Percentiles rank a stretch among this genome's conserved stretches.
Evolutionary conservation across 371 early-diverging fungal genomes (phyloP).

Genomic region (Capillidium heterosporum): DNA sequence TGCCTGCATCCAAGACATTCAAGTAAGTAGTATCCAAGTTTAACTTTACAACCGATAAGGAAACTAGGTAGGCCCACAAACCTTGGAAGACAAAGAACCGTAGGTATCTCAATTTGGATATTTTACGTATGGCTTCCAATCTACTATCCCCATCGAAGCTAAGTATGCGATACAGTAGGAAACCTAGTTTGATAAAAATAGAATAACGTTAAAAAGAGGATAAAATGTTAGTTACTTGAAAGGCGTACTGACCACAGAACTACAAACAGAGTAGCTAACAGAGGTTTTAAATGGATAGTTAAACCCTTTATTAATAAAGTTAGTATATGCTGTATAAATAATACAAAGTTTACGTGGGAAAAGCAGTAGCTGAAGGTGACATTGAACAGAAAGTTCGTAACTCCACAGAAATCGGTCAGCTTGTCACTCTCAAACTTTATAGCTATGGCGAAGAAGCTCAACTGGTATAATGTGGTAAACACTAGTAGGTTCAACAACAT

Average conservation of each 20-base stretch:
- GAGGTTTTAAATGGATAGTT: too few relatives aligned
- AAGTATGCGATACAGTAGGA: constrained; percentile 8
- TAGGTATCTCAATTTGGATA: constrained; percentile 1
- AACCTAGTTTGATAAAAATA: too few relatives aligned
- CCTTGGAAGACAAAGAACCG: constrained; percentile 8
- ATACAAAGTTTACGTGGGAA: too few relatives aligned
- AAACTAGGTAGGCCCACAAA: constrained; percentile 7
- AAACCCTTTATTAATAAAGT: too few relatives aligned
- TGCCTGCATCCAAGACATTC: background rate
- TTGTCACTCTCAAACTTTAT: too few relatives aligned
- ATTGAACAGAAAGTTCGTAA: constrained; percentile 7
- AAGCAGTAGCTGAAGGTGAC: too few relatives aligned
- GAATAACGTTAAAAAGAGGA: too few relatives aligned
- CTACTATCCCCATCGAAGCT: constrained; percentile 6
- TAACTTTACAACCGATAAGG: constrained; percentile 6
- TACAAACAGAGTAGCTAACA: background rate
- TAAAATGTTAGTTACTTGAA: too few relatives aligned
- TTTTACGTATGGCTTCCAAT: constrained; percentile 6
- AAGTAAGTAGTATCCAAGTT: constrained; percentile 2
- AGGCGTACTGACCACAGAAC: constrained; percentile 7
- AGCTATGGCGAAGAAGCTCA: too few relatives aligned
- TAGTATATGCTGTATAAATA: too few relatives aligned
- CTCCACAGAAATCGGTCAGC: constrained; percentile 9
- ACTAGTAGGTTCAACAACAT: too few relatives aligned
- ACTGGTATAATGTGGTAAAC: too few relatives aligned